Evolutionary conservation across 2,329 filamentous ascomycete species (phyloP), one percentile per base, ranked within the genome.

Genomic region (Westerdykella sp.): DNA sequence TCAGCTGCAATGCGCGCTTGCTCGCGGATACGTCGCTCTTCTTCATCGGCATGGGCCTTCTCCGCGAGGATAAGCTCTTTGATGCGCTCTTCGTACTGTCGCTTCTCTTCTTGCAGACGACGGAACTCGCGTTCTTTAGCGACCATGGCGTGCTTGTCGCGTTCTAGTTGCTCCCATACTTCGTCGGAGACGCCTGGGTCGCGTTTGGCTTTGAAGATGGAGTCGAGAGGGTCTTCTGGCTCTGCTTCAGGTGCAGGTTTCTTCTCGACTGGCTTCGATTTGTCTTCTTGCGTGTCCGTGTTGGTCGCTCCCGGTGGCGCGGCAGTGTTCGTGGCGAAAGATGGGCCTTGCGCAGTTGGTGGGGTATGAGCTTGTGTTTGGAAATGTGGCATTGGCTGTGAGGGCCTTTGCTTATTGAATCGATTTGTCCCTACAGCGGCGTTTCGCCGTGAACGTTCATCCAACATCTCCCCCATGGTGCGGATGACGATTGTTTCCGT

Each of bases 161-260:
- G 53, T 46, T 80, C 71, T 0, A 85, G 74, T 50, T 83, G 77
- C 1, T 73, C 63, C 83, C 82, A 86, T 1, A 78, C 65, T 5
- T 64, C 76, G 38, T 85, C 79, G 4, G 70, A 74, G 0, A 85
- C 80, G 0, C 76, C 77, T 0, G 69, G 59, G 45, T 86, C 83
- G 11, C 81, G 72, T 14, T 42, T 47, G 14, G 13, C 12, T 14
- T 4, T 18, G 32, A 23, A 42, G 38, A 13, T 40, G n/a, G n/a
- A n/a, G n/a, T n/a, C n/a, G n/a, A n/a, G n/a, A n/a, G n/a, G n/a
- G n/a, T n/a, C n/a, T n/a, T n/a, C n/a, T n/a, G n/a, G n/a, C n/a
- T 40, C 37, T 52, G 21, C 6, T 49, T 22, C 2, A n/a, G n/a
- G n/a, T n/a, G n/a, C n/a, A n/a, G n/a, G n/a, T n/a, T n/a, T n/a